Base-by-base conservation (phyloP, 352 stramenopile species). In the Phytophthora tubulina region DNA sequence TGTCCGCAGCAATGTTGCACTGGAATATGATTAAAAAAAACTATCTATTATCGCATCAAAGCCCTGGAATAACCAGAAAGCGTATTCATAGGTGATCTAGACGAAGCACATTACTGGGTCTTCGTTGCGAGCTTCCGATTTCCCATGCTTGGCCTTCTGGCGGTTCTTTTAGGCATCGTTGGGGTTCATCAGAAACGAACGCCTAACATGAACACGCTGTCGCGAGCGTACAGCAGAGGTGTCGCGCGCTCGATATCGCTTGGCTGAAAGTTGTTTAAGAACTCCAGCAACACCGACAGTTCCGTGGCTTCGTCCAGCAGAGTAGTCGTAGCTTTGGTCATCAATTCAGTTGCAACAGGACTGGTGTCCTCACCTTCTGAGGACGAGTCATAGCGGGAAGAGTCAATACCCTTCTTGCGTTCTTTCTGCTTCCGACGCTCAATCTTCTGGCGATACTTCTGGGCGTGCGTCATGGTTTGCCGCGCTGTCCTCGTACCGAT, bases 391-490 rank as follows among this genome's bases (percentile, higher is more conserved):
- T 46, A 33, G 5, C n/a, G 6, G 9, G 32, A 56, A n/a, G 50
- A 33, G 11, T 33, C 33, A 2, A 46, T 36, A 17, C 51, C 21
- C 3, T 59, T 17, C 11, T 46, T 33, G 8, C 51, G 33, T 35
- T 7, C 15, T 61, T 61, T 61, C 13, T 31, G n/a, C 14, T 61
- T 61, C 8, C 81, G 75, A 1, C 82, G 75, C 41, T 76, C 70
- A 50, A 88, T 82, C 69, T 93, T 93, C 71, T 91, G 77, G 52
- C 84, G 82, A 72, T 98, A 98, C 67, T 99, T 99, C 78, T 99
- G 94, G 7, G 53, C 53, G 32, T 61, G 53, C 14, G 53, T 61
- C 53, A 61, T 61, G 9, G 38, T 61, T 48, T 99, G 96, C n/a
- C 94, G 92, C 13, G 92, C 72, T 3, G 84, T 89, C 38, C 82